These are phyloP conservation scores for Lentinula novae-zelandiae DNA, from an alignment of 1,284 basidiomycete genomes.

Conservation along the genomic window DNA sequence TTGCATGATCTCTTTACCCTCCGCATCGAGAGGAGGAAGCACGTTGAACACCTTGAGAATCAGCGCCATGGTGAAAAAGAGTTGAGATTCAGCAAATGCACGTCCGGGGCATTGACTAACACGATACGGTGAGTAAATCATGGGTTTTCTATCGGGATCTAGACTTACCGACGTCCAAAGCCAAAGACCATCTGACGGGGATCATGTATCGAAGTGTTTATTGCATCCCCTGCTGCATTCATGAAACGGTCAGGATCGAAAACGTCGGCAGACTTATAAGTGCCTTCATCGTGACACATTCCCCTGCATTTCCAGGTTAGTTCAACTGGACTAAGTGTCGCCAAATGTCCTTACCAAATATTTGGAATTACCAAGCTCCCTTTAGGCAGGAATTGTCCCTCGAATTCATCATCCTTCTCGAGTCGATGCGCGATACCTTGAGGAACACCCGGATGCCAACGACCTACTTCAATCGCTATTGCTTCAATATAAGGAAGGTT, in stretches of 20 bases:
- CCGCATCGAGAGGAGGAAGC: not conserved
- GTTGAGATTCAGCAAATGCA: constrained; percentile 3
- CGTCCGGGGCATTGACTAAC: constrained; percentile 5
- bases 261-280: constrained; percentile 18
- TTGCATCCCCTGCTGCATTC: not conserved
- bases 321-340: no score
- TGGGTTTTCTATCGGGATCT: not conserved
- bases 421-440: constrained; percentile 1
- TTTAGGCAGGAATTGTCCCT: constrained; percentile 23
- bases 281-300: constrained; percentile 6
- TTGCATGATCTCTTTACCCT: not conserved
- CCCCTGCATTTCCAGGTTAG: not conserved
- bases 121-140: not conserved
- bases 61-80: constrained; percentile 3
- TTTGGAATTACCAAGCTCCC: constrained; percentile 14
- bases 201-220: not conserved
- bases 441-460: constrained; percentile 23
- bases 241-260: constrained; percentile 23
- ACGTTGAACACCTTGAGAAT: constrained; percentile 1
- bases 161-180: constrained; percentile 5
- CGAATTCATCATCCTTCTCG: constrained; percentile 19
- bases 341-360: not conserved
- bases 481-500: constrained; percentile 49
- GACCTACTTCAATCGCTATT: constrained; percentile 37
- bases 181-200: constrained; percentile 3